Evolutionary conservation across 2,329 filamentous ascomycete genomes (phyloP), one percentile per base, ranked within the genome.

Genomic region (Triangularia verruculosa): DNA sequence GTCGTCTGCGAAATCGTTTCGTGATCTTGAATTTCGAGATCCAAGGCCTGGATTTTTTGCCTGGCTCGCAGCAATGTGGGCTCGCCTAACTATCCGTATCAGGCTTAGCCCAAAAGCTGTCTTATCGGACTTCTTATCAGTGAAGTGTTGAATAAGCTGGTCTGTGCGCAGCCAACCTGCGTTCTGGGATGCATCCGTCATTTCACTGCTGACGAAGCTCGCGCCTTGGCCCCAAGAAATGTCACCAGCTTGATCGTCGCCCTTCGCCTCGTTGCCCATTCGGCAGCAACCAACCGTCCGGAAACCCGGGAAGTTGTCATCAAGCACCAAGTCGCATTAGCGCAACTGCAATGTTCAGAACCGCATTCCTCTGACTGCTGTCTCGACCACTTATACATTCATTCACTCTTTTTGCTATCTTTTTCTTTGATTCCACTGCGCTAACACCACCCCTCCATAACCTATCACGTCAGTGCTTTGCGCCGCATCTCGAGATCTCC

Each of bases 31-130:
- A 70, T 70, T 71, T 71, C 66, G 34, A 63, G 61, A 62, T 28
- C 62, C 47, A 59, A 58, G 55, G 66, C 68, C 61, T 66, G 69
- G 64, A 70, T 70, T 73, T 71, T 57, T 69, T 67, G 66, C 58
- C 60, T 60, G 57, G 34, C 54, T 60, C 59, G 64, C 39, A 47
- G 39, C 39, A 73, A 71, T 80, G 80, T 82, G 80, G 74, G 77
- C 70, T 73, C 71, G 64, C 64, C 39, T 68, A 67, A 67, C 51
- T 67, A 68, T 39, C 72, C 47, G 0, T 34, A 64, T 68, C 20
- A 28, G 57, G 63, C 22, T 56, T 70, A 69, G 68, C 17, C 25
- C 47, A 39, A 17, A 12, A 5, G n/a, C n/a, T 28, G 32, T 4
- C 15, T 25, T 28, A 52, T 30, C 57, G 39, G 3, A 20, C 9